Percentiles rank a stretch among this genome's conserved stretches.
Evolutionary conservation across 2,329 filamentous ascomycete species (phyloP).

Genomic region (Escovopsis sp.): DNA sequence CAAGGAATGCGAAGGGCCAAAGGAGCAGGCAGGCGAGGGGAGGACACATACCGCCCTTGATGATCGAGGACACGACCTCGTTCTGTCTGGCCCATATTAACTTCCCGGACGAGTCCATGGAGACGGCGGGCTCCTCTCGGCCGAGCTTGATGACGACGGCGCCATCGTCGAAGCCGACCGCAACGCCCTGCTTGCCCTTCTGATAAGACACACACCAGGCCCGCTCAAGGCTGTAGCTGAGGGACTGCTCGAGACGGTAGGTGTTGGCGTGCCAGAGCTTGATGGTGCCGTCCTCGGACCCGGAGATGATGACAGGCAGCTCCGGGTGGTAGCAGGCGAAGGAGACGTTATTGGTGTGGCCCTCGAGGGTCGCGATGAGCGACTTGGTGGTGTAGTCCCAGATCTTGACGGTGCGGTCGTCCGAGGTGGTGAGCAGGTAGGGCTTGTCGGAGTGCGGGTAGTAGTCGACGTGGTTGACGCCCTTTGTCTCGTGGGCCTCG

Average conservation of each 20-base stretch:
- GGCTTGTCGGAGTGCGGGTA: constrained; percentile 59
- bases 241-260: constrained; percentile 85
- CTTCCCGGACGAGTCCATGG: constrained; percentile 93
- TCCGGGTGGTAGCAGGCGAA: constrained; percentile 98
- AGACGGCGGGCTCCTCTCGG: constrained; percentile 90
- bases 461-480: constrained; percentile 95
- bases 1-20: not conserved
- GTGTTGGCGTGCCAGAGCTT: constrained; percentile 99
- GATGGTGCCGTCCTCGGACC: constrained; percentile 91
- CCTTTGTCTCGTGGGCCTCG: constrained; percentile 92
- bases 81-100: constrained; percentile 92
- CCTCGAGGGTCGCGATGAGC: constrained; percentile 88
- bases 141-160: constrained; percentile 97
- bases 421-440: constrained; percentile 90
- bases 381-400: constrained; percentile 99
- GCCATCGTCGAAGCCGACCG: constrained; percentile 93
- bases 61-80: constrained; percentile 86
- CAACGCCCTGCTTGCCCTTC: constrained; percentile 83
- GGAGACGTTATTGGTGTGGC: constrained; percentile 94
- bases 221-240: constrained; percentile 90
- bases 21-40: not conserved
- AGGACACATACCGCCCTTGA: constrained; percentile 53
- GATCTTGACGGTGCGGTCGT: constrained; percentile 92
- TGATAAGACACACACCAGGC: constrained; percentile 98
- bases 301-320: constrained; percentile 90